Base-by-base conservation (phyloP, 2,329 filamentous ascomycete genomes). In the Huntiella decipiens region DNA sequence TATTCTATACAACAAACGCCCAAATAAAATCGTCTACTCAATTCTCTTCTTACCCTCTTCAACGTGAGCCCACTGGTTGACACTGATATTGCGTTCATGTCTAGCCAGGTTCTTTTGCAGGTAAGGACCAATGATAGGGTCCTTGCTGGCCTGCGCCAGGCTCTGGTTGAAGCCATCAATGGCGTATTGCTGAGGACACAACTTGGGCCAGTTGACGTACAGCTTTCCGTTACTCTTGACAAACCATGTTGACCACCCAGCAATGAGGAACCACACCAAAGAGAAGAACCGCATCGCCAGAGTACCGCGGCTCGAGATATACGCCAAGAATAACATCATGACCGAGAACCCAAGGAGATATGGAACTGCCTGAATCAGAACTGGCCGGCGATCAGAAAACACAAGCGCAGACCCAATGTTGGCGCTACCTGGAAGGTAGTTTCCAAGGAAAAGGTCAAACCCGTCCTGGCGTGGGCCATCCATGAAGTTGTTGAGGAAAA, bases 1-100 rank as follows among this genome's bases (percentile, higher is more conserved):
- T 28, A 28, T 28, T 28, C 22, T 28, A 28, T 28, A 28, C 22
- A 28, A 28, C 22, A 28, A 28, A 28, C 8, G 22, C 22, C 22
- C 22, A 28, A 8, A 10, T 28, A 28, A 28, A 28, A 28, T 28
- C 22, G 22, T 40, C 54, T 73, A 87, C 60, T 98, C 91, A 57
- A 93, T 92, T 60, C 91, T 83, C 73, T 95, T 98, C 73, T 98
- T 98, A 45, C 91, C 91, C 63, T 98, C 91, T 61, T 98, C 91
- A 46, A 92, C 75, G 54, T 81, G 91, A 31, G 84, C 72, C 54
- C 92, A 79, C 51, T 84, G 71, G 38, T 81, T 79, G 53, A 82
- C 83, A 63, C 85, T 94, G 51, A 84, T 73, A 2, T 86, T 85
- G 12, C 87, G 71, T 62, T 93, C 83, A 57, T 93, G 86, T 41